Evolutionary conservation across 2,329 filamentous ascomycete genomes (phyloP).

Genomic region (Helminthosporium solani): DNA sequence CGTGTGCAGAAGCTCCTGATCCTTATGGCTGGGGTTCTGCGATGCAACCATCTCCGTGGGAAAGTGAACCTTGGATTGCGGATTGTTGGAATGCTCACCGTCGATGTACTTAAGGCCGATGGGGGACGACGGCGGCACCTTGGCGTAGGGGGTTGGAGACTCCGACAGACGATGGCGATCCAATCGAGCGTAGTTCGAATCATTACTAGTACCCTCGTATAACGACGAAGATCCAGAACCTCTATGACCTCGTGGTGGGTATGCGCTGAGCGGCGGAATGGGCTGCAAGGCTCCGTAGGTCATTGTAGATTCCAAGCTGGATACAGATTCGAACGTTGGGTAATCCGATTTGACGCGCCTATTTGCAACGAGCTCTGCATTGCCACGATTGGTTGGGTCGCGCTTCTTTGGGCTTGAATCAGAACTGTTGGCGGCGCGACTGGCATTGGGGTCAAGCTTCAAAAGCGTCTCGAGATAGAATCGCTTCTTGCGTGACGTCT

Average conservation of each 20-base stretch:
- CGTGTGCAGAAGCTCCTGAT: conserved; percentile 16
- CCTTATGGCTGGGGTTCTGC: background rate
- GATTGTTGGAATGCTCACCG: background rate
- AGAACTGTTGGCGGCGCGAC: background rate
- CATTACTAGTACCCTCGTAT: background rate
- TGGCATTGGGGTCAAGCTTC: background rate
- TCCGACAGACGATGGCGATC: background rate
- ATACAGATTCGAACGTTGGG: no score
- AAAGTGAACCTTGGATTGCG: conserved; percentile 26
- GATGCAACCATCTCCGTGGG: conserved; percentile 14
- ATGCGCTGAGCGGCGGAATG: no score
- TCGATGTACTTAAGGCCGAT: background rate
- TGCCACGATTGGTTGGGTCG: no score
- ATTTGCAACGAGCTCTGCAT: no score
- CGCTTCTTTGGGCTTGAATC: no score
- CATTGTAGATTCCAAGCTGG: no score
- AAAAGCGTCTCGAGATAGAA: background rate
- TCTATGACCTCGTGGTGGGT: background rate
- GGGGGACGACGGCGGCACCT: background rate
- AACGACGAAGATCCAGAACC: background rate
- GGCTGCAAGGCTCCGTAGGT: no score
- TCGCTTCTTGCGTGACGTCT: background rate
- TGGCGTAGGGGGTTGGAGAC: background rate
- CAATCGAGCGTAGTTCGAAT: background rate
- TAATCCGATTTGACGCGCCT: no score